phyloP scores from a whole-genome alignment of 495 filamentous ascomycete species.

The Massariosphaeria phaeospora region DNA sequence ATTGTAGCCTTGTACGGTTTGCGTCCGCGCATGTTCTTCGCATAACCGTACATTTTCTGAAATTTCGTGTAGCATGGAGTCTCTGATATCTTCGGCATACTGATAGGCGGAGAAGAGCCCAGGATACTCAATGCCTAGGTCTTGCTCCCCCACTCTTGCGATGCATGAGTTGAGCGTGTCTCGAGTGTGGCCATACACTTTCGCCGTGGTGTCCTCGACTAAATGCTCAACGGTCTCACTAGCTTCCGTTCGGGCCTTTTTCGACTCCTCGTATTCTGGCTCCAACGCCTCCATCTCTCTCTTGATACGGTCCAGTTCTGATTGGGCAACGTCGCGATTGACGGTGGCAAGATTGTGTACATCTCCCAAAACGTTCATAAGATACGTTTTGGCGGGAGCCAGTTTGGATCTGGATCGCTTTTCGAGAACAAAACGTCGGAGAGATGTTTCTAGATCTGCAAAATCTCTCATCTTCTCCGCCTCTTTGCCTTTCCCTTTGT shows the following conservation, averaged over 20 bases:
- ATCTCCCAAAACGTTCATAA: conserved; percentile 88
- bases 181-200: conserved; percentile 78
- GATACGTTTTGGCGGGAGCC: conserved; percentile 90
- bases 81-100: conserved; percentile 86
- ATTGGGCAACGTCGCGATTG: conserved; percentile 79
- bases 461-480: conserved; percentile 85
- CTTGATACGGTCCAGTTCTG: conserved; percentile 78
- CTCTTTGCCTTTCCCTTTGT: conserved; percentile 83
- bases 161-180: conserved; percentile 67
- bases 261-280: conserved; percentile 76
- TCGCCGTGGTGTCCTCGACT: conserved; percentile 77
- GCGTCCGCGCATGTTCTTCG: conserved; percentile 75
- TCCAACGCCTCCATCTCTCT: conserved; percentile 76
- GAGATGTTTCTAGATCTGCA: conserved; percentile 75
- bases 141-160: conserved; percentile 63
- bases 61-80: conserved; percentile 85
- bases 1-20: conserved; percentile 77
- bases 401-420: conserved; percentile 93
- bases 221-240: conserved; percentile 73
- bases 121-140: conserved; percentile 78
- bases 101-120: conserved; percentile 80
- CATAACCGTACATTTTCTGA: conserved; percentile 69
- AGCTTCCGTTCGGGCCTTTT: conserved; percentile 75
- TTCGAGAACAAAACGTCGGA: conserved; percentile 91
- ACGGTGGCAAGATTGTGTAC: conserved; percentile 75